Conservation (phyloP, 1,284 basidiomycete genomes). For the Malassezia sp. region DNA sequence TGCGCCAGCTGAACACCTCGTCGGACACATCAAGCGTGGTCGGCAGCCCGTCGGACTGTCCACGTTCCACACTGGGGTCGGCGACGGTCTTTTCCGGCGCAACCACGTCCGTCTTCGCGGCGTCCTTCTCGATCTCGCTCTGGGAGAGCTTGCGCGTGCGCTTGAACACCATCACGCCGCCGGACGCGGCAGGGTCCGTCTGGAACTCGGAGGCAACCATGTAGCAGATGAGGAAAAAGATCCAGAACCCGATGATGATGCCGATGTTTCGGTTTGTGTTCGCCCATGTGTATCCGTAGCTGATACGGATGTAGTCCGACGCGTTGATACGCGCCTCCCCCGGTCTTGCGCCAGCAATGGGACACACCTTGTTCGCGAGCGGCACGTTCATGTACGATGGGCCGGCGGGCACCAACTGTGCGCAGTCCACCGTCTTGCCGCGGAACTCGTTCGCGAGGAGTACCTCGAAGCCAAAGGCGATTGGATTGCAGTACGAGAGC, state of each 20-base stretch:
- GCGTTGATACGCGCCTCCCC: conserved; percentile 23
- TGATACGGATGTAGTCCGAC: conserved; percentile 16
- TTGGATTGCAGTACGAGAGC: conserved; percentile 38
- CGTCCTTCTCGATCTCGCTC: not conserved
- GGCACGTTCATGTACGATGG: conserved; percentile 16
- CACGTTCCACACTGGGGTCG: not conserved
- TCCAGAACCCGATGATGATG: conserved; percentile 29
- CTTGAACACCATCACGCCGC: conserved; percentile 34
- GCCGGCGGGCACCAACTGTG: conserved; percentile 20
- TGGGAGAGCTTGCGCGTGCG: conserved; percentile 11
- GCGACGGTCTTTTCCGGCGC: not conserved
- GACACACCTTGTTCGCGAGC: conserved; percentile 26
- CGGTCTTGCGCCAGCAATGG: conserved; percentile 22
- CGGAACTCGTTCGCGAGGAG: conserved; percentile 37
- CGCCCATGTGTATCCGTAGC: conserved; percentile 23
- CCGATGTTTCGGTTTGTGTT: conserved; percentile 27
- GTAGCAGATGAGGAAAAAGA: conserved; percentile 26
- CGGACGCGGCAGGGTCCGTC: conserved; percentile 25
- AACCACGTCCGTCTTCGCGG: not conserved
- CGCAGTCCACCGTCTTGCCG: conserved; percentile 22
- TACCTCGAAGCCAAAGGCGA: conserved; percentile 34
- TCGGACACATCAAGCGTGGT: conserved; percentile 22
- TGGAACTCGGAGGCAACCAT: conserved; percentile 29
- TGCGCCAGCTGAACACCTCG: conserved; percentile 27
- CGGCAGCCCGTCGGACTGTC: not conserved